Base-by-base conservation (phyloP, 1,284 basidiomycete species). In the Ustilago nuda region DNA sequence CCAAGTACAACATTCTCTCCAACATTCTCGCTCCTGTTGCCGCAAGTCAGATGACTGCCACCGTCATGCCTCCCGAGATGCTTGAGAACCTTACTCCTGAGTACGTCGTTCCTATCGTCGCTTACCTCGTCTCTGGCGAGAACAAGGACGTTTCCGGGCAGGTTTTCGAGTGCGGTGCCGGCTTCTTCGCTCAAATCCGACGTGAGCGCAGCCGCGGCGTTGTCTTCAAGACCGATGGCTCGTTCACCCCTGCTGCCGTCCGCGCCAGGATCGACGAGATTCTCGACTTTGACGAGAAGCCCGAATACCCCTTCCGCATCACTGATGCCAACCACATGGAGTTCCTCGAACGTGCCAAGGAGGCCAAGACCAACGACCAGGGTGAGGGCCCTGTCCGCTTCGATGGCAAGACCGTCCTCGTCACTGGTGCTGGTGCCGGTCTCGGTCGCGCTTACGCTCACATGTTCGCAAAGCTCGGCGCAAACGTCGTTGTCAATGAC, bases 401-500 rank as follows among this genome's bases (percentile, higher is more conserved):
- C 86, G 92, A 94, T 77, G 92, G 91, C 53, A 92, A 98, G 88
- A 98, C 95, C 4, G 93, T 94, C 66, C 91, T 99, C 78, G 90
- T 99, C 82, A 99, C 97, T 2, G 97, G 97, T 73, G 82, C 81
- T 12, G 80, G 79, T 68, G 82, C 79, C 48, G 82, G 80, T 79
- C 91, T 99, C 37, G 97, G 97, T 32, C 91, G 95, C 53, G 91
- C 91, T 5, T 98, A 99, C 86, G 93, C 97, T 0, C 88, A 92
- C 65, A 93, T 97, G 92, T 99, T 93, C 83, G 94, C 90, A 48
- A 91, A 90, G 72, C 90, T 95, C 5, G 97, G 97, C 36, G 96
- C 94, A 27, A 98, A 98, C 83, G 93, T 99, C 39, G 93, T 99
- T 48, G 91, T 99, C 69, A 99, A 99, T 86, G 97, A 99, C 85